Conservation (phyloP, 768 basidiomycete species). For the Rhizopogon vesiculosus region DNA sequence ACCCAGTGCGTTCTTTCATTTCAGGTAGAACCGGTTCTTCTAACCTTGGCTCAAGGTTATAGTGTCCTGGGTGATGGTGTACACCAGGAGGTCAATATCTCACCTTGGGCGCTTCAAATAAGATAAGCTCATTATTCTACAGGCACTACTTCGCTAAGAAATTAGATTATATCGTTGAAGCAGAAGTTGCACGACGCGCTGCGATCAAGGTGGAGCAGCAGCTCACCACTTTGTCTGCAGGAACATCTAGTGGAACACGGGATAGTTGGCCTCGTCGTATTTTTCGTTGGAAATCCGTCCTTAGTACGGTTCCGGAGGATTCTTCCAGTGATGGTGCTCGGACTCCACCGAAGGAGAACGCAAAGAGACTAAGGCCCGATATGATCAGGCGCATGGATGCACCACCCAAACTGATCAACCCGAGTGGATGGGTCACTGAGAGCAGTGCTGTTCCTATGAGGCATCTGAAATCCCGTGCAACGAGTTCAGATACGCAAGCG, state of each 20-base stretch:
- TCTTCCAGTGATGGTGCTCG: slow-evolving; percentile 11
- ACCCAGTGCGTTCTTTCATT: slow-evolving; percentile 48
- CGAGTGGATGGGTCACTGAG: slow-evolving; percentile 67
- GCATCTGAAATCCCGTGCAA: slow-evolving; percentile 6
- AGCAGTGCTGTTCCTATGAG: slow-evolving; percentile 26
- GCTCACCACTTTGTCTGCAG: slow-evolving; percentile 14
- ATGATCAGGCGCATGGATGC: slow-evolving; percentile 78
- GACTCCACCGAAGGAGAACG: slow-evolving; percentile 17
- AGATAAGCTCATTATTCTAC: slow-evolving; percentile 2
- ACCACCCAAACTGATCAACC: slow-evolving; percentile 64
- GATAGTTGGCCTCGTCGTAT: slow-evolving; percentile 24
- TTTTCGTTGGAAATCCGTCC: slow-evolving; percentile 19
- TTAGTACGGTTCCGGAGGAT: slow-evolving; percentile 22
- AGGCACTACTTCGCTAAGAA: slow-evolving; percentile 71
- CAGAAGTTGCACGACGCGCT: slow-evolving; percentile 30
- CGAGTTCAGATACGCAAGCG: neutral
- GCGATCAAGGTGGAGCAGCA: slow-evolving; percentile 14
- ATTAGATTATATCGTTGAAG: slow-evolving; percentile 54
- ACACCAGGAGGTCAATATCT: slow-evolving; percentile 57
- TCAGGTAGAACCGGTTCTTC: neutral
- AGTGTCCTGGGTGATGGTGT: slow-evolving; percentile 82
- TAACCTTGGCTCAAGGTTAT: slow-evolving; percentile 44
- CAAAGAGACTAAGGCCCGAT: slow-evolving; percentile 45
- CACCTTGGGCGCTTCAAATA: neutral
- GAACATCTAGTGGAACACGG: slow-evolving; percentile 5